Evolutionary conservation across 495 filamentous ascomycete species (phyloP), one percentile per base, ranked within the genome.

Genomic region (Neurospora sp.): DNA sequence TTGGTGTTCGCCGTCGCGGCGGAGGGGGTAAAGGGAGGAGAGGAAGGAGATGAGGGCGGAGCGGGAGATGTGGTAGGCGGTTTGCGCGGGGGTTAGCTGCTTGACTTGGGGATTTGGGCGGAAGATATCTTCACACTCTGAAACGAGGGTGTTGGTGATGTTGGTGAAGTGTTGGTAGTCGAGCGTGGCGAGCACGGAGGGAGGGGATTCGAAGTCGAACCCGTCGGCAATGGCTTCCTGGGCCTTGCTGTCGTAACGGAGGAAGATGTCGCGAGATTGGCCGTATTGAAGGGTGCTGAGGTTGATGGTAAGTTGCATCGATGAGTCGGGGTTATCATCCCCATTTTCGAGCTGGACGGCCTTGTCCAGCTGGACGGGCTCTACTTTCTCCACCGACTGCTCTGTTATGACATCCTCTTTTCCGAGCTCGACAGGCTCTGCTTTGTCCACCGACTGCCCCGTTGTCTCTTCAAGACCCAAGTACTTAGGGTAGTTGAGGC

Each of bases 201-300:
- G 72, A 5, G 28, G 31, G 34, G 48, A n/a, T 21, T 77, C 73
- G 2, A 72, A 19, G 28, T 39, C 69, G 39, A 75, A 70, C 3
- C 73, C 43, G 4, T 40, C 15, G 3, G n/a, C 21, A 17, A 73
- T 6, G 15, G 75, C 28, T 2, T 71, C 19, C 2, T 34, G n/a
- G 8, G 71, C 4, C 21, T 10, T 19, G 24, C 39, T 42, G 21
- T 48, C 69, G 70, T 77, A 77, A 39, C 72, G 69, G 37, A 86
- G 79, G 71, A 80, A 84, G 70, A 86, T 81, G 73, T 86, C 85
- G 11, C 84, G 78, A 4, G 84, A 83, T 43, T 86, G 85, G 72
- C 83, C 84, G 71, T 85, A 86, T 74, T 86, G 83, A 21, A 86
- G 69, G 74, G 80, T 84, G 45, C 77, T 78, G 37, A 86, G 78